These are phyloP conservation scores for Rubroshorea leprosula DNA, from an alignment of 345 rosid species.

Conservation along the genomic window DNA sequence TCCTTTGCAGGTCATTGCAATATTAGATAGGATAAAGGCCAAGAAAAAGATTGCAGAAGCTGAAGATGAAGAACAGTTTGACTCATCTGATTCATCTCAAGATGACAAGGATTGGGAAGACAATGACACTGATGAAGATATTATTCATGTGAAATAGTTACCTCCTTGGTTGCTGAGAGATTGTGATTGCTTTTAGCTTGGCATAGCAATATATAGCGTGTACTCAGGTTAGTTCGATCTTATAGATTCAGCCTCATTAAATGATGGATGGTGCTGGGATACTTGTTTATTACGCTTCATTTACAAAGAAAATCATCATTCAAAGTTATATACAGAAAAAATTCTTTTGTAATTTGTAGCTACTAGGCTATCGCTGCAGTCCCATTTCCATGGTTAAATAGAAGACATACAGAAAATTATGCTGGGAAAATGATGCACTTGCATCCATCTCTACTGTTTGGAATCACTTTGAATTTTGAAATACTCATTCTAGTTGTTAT, in stretches of 20 bases:
- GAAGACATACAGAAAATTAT: too few relatives aligned
- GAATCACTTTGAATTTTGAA: too few relatives aligned
- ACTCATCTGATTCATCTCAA: slow-evolving; percentile 30
- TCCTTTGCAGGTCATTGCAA: slow-evolving; percentile 28
- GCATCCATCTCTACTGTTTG: too few relatives aligned
- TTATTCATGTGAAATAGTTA: slow-evolving; percentile 65
- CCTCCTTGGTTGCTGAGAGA: neutral
- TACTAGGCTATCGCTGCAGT: too few relatives aligned
- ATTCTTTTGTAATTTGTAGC: too few relatives aligned
- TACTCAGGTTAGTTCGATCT: slow-evolving; percentile 13
- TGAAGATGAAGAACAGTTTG: slow-evolving; percentile 23
- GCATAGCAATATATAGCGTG: too few relatives aligned
- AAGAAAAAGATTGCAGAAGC: slow-evolving; percentile 34
- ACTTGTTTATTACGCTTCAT: too few relatives aligned
- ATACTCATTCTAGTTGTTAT: too few relatives aligned
- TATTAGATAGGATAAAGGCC: slow-evolving; percentile 65
- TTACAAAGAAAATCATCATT: too few relatives aligned
- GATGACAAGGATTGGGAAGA: slow-evolving; percentile 54
- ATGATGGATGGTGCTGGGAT: neutral
- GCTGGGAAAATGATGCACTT: too few relatives aligned
- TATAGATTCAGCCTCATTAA: neutral
- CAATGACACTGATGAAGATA: slow-evolving; percentile 67
- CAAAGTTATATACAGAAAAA: too few relatives aligned
- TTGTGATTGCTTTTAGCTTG: neutral
- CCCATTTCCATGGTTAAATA: too few relatives aligned